Percentiles rank a stretch among this genome's conserved stretches.
Conservation (phyloP, 345 rosid genomes). For the Alliaria petiolata region DNA sequence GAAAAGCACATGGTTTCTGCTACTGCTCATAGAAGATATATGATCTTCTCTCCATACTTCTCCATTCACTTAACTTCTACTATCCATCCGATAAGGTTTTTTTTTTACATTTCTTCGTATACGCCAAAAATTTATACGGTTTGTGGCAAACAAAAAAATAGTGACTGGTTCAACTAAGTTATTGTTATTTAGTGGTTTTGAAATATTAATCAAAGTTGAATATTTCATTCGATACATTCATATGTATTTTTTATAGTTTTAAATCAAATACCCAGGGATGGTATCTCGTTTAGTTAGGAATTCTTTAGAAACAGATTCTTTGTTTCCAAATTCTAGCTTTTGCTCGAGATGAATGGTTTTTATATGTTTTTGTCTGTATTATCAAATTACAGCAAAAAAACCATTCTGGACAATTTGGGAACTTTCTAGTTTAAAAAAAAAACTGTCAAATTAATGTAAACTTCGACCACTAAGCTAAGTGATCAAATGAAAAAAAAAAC, state of each 20-base stretch:
- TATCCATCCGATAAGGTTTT: conserved; percentile 29
- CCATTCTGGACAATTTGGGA: too few relatives aligned
- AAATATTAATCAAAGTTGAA: not conserved
- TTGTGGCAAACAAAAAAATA: not conserved
- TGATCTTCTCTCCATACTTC: conserved; percentile 27
- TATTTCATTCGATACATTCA: too few relatives aligned
- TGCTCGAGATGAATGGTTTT: not conserved
- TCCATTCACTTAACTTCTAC: conserved; percentile 19
- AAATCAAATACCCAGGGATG: not conserved
- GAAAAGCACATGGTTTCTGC: conserved; percentile 37
- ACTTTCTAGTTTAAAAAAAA: too few relatives aligned
- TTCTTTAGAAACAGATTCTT: not conserved
- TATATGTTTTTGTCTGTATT: too few relatives aligned
- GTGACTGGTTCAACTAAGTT: not conserved
- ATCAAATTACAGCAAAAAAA: too few relatives aligned
- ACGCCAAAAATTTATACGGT: conserved; percentile 15
- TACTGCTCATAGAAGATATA: conserved; percentile 13
- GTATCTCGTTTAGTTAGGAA: not conserved
- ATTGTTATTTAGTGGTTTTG: not conserved
- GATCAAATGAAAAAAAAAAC: too few relatives aligned
- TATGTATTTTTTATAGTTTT: not conserved
- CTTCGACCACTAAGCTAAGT: too few relatives aligned
- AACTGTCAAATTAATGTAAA: too few relatives aligned
- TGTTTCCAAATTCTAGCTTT: not conserved
- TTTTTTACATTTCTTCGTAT: conserved; percentile 19